These are phyloP conservation scores for Diaporthe destruens DNA, from an alignment of 2,329 filamentous ascomycete genomes.

Conservation along the genomic window DNA sequence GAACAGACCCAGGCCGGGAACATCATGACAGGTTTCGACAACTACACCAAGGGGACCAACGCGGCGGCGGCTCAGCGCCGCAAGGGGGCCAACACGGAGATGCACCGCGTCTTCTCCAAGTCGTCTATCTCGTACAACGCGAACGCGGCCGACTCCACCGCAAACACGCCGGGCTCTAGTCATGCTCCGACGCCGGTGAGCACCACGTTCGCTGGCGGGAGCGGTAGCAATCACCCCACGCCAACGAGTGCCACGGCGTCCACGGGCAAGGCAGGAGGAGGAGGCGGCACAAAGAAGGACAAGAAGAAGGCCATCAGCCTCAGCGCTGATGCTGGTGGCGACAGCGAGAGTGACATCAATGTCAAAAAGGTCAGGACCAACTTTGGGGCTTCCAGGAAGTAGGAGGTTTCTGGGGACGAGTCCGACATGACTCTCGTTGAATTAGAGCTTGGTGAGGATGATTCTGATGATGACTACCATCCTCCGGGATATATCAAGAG, in stretches of 20 bases:
- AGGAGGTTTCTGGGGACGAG: slow-evolving; percentile 1
- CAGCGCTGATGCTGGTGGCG: slow-evolving; percentile 54
- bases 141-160: slow-evolving; percentile 43
- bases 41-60: slow-evolving; percentile 91
- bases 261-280: slow-evolving; percentile 14
- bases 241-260: slow-evolving; percentile 65
- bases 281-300: slow-evolving; percentile 61
- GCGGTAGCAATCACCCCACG: slow-evolving; percentile 65
- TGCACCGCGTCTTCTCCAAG: slow-evolving; percentile 79
- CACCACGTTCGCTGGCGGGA: slow-evolving; percentile 59
- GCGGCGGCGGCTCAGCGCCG: slow-evolving; percentile 72
- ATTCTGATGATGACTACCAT: not conserved
- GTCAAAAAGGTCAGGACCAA: slow-evolving; percentile 69
- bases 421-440: not conserved
- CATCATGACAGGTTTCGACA: slow-evolving; percentile 97
- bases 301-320: slow-evolving; percentile 61
- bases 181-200: slow-evolving; percentile 68
- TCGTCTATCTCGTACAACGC: slow-evolving; percentile 73
- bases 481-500: not conserved
- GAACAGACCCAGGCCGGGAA: slow-evolving; percentile 92
- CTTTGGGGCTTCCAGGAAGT: slow-evolving; percentile 67
- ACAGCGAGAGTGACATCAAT: slow-evolving; percentile 70
- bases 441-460: not conserved
- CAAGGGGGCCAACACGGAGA: slow-evolving; percentile 74
- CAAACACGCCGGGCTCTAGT: slow-evolving; percentile 51